These are phyloP conservation scores for Xylaria bambusicola DNA, from an alignment of 495 filamentous ascomycete species.

Conservation along the genomic window DNA sequence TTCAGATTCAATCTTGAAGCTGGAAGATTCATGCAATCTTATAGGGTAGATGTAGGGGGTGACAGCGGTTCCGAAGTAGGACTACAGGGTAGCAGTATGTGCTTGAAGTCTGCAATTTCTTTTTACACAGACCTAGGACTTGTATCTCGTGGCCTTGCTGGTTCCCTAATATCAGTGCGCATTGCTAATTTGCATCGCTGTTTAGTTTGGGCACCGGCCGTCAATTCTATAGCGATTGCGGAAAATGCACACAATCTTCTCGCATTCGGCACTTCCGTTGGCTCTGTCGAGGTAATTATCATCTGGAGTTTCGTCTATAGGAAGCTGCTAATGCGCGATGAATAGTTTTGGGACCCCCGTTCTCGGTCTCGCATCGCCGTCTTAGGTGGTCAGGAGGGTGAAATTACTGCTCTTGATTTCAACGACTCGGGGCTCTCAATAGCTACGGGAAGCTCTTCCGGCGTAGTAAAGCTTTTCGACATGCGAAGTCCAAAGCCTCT, in stretches of 20 bases:
- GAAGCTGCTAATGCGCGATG: not conserved
- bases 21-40: slow-evolving; percentile 84
- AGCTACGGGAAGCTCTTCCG: slow-evolving; percentile 84
- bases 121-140: not conserved
- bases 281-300: slow-evolving; percentile 71
- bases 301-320: not conserved
- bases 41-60: slow-evolving; percentile 78
- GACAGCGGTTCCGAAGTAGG: slow-evolving; percentile 71
- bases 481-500: slow-evolving; percentile 83
- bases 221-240: slow-evolving; percentile 89
- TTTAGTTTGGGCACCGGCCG: slow-evolving; percentile 66
- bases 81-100: slow-evolving; percentile 69
- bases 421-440: slow-evolving; percentile 80
- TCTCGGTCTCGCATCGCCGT: slow-evolving; percentile 79
- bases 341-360: slow-evolving; percentile 80
- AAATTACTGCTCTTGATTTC: slow-evolving; percentile 87
- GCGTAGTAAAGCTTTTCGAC: slow-evolving; percentile 91
- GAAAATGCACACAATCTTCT: slow-evolving; percentile 88
- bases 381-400: slow-evolving; percentile 63
- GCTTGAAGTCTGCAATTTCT: not conserved
- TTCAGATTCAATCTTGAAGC: slow-evolving; percentile 88
- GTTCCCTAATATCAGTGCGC: not conserved
- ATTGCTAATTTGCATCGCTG: not conserved
- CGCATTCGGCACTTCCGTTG: slow-evolving; percentile 91
- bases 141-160: not conserved